Evolutionary conservation across 2,329 filamentous ascomycete genomes (phyloP).

Genomic region (Rhexocercosporidium sp.): DNA sequence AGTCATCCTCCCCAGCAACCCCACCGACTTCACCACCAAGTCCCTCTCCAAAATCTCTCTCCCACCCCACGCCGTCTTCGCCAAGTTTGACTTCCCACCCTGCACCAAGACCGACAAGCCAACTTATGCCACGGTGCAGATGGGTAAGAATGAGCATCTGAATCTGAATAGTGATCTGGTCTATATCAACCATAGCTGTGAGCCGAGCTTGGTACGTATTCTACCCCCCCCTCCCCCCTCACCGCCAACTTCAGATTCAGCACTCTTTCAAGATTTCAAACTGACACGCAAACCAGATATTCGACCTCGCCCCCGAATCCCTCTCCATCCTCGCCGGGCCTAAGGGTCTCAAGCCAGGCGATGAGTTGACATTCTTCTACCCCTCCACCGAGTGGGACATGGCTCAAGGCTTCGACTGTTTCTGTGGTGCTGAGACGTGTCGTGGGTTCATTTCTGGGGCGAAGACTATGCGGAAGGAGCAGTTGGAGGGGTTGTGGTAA

Average conservation of each 20-base stretch:
- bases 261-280: neutral
- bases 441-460: slow-evolving; percentile 68
- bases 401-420: slow-evolving; percentile 73
- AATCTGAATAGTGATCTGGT: slow-evolving; percentile 69
- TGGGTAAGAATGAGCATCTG: slow-evolving; percentile 59
- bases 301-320: slow-evolving; percentile 61
- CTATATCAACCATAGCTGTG: slow-evolving; percentile 72
- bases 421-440: slow-evolving; percentile 63
- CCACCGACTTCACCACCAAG: slow-evolving; percentile 59
- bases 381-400: slow-evolving; percentile 77
- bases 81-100: slow-evolving; percentile 69
- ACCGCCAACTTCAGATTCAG: no score
- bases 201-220: slow-evolving; percentile 64
- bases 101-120: slow-evolving; percentile 59
- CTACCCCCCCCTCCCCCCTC: neutral
- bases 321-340: slow-evolving; percentile 63
- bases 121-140: slow-evolving; percentile 70
- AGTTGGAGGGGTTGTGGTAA: slow-evolving; percentile 11
- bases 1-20: slow-evolving; percentile 53
- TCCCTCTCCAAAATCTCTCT: slow-evolving; percentile 60
- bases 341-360: slow-evolving; percentile 57
- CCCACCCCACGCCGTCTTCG: slow-evolving; percentile 67
- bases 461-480: slow-evolving; percentile 54
- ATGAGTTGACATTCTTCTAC: slow-evolving; percentile 76
- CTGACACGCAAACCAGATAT: slow-evolving; percentile 53